These are phyloP conservation scores for Lepiota brunneoincarnata DNA, from an alignment of 768 basidiomycete species.

Conservation along the genomic window DNA sequence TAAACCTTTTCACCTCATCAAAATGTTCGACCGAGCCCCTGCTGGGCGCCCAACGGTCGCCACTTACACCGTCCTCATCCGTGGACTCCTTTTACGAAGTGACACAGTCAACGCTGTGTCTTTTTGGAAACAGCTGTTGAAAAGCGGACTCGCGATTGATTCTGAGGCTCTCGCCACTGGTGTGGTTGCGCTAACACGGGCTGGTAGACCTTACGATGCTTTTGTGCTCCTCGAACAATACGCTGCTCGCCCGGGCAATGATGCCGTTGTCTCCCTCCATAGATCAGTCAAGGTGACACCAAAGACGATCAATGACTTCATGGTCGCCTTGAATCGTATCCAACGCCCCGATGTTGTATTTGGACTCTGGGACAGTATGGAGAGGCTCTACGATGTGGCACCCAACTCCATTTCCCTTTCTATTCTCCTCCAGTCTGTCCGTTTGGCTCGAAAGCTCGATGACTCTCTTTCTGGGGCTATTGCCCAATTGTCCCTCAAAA, in stretches of 20 bases:
- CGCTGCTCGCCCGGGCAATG: constrained; percentile 1
- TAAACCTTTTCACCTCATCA: neutral
- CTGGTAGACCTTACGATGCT: constrained; percentile 43
- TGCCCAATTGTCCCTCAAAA: constrained; percentile 39
- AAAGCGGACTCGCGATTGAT: constrained; percentile 38
- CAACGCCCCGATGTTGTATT: constrained; percentile 64
- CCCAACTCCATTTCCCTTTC: constrained; percentile 57
- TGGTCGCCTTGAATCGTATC: constrained; percentile 41
- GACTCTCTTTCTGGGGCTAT: constrained; percentile 49
- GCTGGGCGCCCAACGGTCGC: constrained; percentile 38
- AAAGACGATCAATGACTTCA: constrained; percentile 19
- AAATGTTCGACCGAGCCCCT: constrained; percentile 21
- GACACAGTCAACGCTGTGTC: constrained; percentile 36
- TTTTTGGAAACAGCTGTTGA: constrained; percentile 41
- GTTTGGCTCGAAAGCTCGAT: constrained; percentile 49
- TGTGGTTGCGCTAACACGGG: constrained; percentile 44
- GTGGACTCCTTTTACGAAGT: constrained; percentile 45
- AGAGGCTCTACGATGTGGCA: constrained; percentile 50
- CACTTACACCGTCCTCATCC: constrained; percentile 54
- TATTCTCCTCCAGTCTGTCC: constrained; percentile 59
- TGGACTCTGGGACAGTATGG: constrained; percentile 66
- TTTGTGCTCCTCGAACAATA: constrained; percentile 47
- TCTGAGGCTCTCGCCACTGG: constrained; percentile 47
- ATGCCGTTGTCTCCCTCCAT: neutral
- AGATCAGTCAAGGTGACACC: constrained; percentile 14